Evolutionary conservation across 495 filamentous ascomycete species (phyloP).

Genomic region (Hypoxylon fragiforme): DNA sequence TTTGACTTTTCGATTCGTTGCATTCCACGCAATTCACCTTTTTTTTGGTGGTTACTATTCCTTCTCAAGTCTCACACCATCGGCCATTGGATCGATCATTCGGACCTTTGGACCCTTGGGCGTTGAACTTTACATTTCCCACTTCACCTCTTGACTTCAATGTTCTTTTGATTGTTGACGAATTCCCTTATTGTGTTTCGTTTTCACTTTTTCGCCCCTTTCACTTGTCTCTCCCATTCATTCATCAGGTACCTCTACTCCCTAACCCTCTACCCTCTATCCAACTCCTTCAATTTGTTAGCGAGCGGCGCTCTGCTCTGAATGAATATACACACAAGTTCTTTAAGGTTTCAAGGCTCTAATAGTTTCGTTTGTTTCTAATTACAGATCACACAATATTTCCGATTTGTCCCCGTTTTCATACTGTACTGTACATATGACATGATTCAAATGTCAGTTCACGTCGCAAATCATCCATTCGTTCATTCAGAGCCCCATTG

Average conservation of each 20-base stretch:
- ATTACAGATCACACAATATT: constrained; percentile 12
- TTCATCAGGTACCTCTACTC: not conserved
- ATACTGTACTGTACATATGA: constrained; percentile 1
- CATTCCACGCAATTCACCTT: constrained; percentile 1
- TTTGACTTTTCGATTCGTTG: not conserved
- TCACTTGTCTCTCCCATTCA: constrained; percentile 5
- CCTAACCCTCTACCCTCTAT: too few species aligned
- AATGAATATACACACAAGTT: constrained; percentile 1
- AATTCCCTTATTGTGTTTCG: not conserved
- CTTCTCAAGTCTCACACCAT: not conserved
- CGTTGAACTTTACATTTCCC: too few species aligned
- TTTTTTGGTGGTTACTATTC: not conserved
- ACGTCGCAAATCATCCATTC: not conserved
- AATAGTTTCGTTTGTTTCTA: constrained; percentile 16
- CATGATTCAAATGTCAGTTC: not conserved
- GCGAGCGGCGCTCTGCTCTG: constrained; percentile 21
- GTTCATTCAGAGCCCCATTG: not conserved
- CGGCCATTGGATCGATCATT: not conserved
- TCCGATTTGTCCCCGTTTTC: constrained; percentile 7
- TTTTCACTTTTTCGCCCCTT: not conserved
- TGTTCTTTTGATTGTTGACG: not conserved
- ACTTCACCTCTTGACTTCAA: not conserved
- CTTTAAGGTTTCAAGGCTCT: constrained; percentile 9
- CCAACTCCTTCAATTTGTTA: constrained; percentile 4
- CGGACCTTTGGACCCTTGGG: not conserved